Base-by-base conservation (phyloP, 345 rosid species). In the Citrus glauca region DNA sequence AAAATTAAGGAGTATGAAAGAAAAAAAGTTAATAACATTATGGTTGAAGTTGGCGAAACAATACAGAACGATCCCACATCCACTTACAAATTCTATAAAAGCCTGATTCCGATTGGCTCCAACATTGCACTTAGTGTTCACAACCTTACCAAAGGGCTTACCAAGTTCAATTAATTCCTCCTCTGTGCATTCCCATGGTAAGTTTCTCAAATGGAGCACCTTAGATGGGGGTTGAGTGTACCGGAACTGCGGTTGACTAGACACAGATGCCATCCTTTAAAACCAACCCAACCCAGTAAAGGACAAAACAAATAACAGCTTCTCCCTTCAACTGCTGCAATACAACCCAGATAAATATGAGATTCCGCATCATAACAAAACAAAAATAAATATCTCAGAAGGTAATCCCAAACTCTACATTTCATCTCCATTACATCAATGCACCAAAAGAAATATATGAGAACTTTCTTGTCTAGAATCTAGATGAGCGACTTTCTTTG, bases 181-280 rank as follows among this genome's bases (percentile, higher is more conserved):
- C 80, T 97, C 99, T 14, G 97, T 88, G 84, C 99, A 97, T 78
- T 94, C 99, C 99, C 99, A 97, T 0, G 99, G 99, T 88, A 97
- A 84, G 85, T 97, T 97, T 82, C 99, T 90, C 87, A 97, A 76
- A 86, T 97, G 99, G 69, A 97, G 91, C 84, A 97, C 98, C 92
- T 97, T 97, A 1, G 99, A 94, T 2, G 99, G 99, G 2, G 99
- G 98, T 56, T 97, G 99, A 33, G 99, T 91, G 85, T 94, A 96
- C 22, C 98, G 97, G 71, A 97, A 97, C 90, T 97, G 99, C 6
- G 95, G 97, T 89, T 97, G 99, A 82, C 90, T 91, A 14, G 98
- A 93, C 5, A 94, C 98, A 66, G 99, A 97, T 55, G 99, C 88
- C 99, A 97, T 97, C 82, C 50, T 75, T 60, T 75, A 76, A 74